Base-by-base conservation (phyloP, 1,284 basidiomycete species). In the Hemileia vastatrix region DNA sequence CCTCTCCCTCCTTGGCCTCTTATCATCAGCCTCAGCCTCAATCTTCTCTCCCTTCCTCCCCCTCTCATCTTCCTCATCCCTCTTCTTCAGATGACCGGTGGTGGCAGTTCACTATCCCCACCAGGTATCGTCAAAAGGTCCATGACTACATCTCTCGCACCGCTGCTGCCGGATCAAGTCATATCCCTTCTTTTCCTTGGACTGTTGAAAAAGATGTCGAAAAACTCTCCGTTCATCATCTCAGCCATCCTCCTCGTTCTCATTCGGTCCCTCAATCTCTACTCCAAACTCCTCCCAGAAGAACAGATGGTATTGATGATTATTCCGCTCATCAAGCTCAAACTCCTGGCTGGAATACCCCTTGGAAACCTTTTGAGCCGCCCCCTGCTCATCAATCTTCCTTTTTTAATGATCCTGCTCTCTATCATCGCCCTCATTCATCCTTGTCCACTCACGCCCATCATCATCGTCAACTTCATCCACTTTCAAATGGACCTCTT, bases 41-140 rank as follows among this genome's bases (percentile, higher is more conserved):
- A n/a, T 43, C 40, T n/a, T 43, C 9, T n/a, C 40, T n/a, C 8
- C n/a, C 40, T n/a, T 43, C 8, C 40, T n/a, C 8, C 40, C 40
- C 9, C 40, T 43, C 40, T 19, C 6, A 48, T 48, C 47, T 6
- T 11, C 32, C 47, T 23, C 48, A 36, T 48, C 52, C 45, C 18
- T 47, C 27, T 1, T 32, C 59, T 6, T 44, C 51, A 6, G 67
- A 67, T 36, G 64, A 65, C 9, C 57, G 68, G 0, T 71, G 70
- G 70, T 71, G 70, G 70, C 68, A 69, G 4, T 71, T 71, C 54
- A 71, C 70, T 1, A 58, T 71, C 3, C 66, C 70, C 4, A 62
- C 56, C 4, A 68, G 67, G 57, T 70, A 71, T 57, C 59, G 69
- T 44, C 65, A 68, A 44, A 65, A 65, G 23, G 67, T 71, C 2